phyloP scores from a whole-genome alignment of 2,329 filamentous ascomycete species.

The Penicillium sp. region DNA sequence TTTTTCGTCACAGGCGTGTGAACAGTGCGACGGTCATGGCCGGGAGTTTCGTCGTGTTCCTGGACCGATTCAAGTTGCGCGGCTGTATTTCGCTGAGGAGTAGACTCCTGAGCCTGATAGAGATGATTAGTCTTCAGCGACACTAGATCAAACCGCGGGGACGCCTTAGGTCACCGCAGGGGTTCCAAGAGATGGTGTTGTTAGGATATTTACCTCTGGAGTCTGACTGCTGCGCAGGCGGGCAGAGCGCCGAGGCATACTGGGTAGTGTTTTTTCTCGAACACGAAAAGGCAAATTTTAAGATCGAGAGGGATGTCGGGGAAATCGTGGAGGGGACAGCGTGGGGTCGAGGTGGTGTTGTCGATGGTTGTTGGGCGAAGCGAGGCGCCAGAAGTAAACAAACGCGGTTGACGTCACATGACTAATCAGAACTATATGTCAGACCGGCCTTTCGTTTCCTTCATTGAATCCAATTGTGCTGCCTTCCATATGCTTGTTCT shows the following conservation, averaged over 20 bases:
- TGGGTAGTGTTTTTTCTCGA: slow-evolving; percentile 1
- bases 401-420: slow-evolving; percentile 29
- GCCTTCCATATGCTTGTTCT: too few species aligned
- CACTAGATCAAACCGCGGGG: not conserved
- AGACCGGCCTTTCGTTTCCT: not conserved
- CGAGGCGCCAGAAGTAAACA: slow-evolving; percentile 21
- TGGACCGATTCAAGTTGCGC: slow-evolving; percentile 49
- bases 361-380: slow-evolving; percentile 7
- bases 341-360: slow-evolving; percentile 9
- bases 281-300: not conserved
- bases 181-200: slow-evolving; percentile 18
- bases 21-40: slow-evolving; percentile 31
- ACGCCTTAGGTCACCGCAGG: slow-evolving; percentile 13
- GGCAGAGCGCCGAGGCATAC: slow-evolving; percentile 47
- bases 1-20: slow-evolving; percentile 31
- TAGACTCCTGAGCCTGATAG: slow-evolving; percentile 25
- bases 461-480: too few species aligned
- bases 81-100: slow-evolving; percentile 24
- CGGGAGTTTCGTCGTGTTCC: slow-evolving; percentile 52
- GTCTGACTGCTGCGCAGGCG: slow-evolving; percentile 39
- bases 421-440: slow-evolving; percentile 17
- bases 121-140: slow-evolving; percentile 11
- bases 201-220: slow-evolving; percentile 37
- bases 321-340: not conserved
- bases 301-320: not conserved